Conservation (phyloP, 495 filamentous ascomycete genomes). For the Penicillium waksmanii region DNA sequence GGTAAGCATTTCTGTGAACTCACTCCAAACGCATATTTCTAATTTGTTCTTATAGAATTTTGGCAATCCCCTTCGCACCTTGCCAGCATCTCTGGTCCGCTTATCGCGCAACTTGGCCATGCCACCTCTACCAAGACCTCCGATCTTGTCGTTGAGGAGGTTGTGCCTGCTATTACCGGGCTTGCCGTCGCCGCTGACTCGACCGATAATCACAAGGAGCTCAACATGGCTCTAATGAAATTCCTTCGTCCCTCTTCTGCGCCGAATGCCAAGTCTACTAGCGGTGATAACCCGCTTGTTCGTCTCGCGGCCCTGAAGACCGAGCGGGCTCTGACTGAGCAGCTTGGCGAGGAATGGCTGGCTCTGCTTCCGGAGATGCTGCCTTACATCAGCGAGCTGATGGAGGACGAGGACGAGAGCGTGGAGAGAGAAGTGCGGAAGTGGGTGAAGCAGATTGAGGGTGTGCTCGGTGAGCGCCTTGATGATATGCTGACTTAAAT, state of each 20-base stretch:
- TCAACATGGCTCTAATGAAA: constrained; percentile 76
- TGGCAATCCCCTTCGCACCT: constrained; percentile 93
- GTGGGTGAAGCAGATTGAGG: constrained; percentile 88
- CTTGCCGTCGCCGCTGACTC: constrained; percentile 78
- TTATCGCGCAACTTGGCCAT: constrained; percentile 69
- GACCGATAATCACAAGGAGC: constrained; percentile 82
- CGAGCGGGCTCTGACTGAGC: constrained; percentile 74
- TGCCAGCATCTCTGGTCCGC: constrained; percentile 63
- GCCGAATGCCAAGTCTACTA: constrained; percentile 58
- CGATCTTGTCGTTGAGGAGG: constrained; percentile 47
- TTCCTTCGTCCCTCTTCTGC: constrained; percentile 70
- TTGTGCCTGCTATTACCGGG: constrained; percentile 67
- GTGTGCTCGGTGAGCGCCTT: constrained; percentile 81
- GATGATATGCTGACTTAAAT: constrained; percentile 83
- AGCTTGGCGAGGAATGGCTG: constrained; percentile 91
- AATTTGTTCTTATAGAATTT: constrained; percentile 54
- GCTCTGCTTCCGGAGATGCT: constrained; percentile 89
- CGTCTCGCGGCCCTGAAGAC: constrained; percentile 79
- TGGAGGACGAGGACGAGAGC: constrained; percentile 92
- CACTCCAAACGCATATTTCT: background rate
- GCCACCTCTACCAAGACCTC: constrained; percentile 46
- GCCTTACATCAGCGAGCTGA: constrained; percentile 88
- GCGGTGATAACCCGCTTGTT: constrained; percentile 49
- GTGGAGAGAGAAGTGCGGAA: constrained; percentile 86
- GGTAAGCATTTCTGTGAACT: constrained; percentile 38